phyloP scores from a whole-genome alignment of 1,139 yeast genomes.

The Suhomyces guaymorum region DNA sequence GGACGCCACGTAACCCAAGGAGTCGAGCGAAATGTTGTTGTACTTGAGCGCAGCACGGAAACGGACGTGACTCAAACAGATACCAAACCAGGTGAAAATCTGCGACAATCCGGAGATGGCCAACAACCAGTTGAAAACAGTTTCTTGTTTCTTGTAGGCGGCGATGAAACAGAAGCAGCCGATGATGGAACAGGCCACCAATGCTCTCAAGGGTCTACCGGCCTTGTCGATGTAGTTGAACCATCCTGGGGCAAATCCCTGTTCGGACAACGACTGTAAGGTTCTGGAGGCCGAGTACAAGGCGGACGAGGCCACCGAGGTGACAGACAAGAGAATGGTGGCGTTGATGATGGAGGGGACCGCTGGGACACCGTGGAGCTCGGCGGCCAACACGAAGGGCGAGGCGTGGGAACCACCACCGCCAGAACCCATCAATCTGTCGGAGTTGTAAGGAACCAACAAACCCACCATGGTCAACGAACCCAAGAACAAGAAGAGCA shows the following conservation, averaged over 20 bases:
- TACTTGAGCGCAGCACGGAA: slow-evolving; percentile 44
- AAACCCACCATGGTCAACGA: slow-evolving; percentile 44
- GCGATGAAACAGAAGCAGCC: slow-evolving; percentile 38
- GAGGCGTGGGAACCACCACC: slow-evolving; percentile 42
- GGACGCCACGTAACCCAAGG: slow-evolving; percentile 43
- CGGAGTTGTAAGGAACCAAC: slow-evolving; percentile 43
- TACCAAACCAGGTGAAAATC: slow-evolving; percentile 45
- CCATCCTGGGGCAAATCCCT: slow-evolving; percentile 44
- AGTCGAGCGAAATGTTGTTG: slow-evolving; percentile 34
- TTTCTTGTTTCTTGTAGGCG: slow-evolving; percentile 40
- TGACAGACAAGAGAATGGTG: slow-evolving; percentile 45
- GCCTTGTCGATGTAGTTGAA: slow-evolving; percentile 44
- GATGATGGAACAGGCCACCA: slow-evolving; percentile 33
- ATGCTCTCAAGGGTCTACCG: slow-evolving; percentile 47
- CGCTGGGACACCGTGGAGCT: slow-evolving; percentile 39
- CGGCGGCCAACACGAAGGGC: slow-evolving; percentile 49
- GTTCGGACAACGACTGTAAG: slow-evolving; percentile 45
- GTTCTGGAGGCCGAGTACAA: slow-evolving; percentile 48
- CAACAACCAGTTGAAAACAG: slow-evolving; percentile 47
- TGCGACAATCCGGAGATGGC: slow-evolving; percentile 47
- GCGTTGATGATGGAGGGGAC: slow-evolving; percentile 46
- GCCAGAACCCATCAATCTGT: slow-evolving; percentile 40
- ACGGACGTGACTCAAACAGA: slow-evolving; percentile 44
- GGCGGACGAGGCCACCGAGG: slow-evolving; percentile 48
- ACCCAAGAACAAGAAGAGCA: slow-evolving; percentile 42